Evolutionary conservation across 148 eudicot species (phyloP).

Genomic region (Fagopyrum tataricum): DNA sequence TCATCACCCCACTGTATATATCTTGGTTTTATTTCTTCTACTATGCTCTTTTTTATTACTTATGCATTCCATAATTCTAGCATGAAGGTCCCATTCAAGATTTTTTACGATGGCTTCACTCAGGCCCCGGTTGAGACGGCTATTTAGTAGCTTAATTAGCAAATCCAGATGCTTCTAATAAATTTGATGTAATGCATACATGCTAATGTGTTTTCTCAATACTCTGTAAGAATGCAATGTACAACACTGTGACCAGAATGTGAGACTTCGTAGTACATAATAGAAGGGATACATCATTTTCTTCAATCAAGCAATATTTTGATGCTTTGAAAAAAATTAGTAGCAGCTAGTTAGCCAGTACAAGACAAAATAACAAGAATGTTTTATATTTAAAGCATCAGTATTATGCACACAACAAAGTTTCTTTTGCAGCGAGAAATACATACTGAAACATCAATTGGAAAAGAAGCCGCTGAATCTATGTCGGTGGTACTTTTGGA

Average conservation of each 20-base stretch:
- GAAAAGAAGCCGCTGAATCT: slow-evolving; percentile 56
- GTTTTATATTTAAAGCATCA: not conserved
- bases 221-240: not conserved
- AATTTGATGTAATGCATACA: no score
- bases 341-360: not conserved
- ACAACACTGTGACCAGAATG: not conserved
- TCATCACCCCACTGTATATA: not conserved
- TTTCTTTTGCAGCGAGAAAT: not conserved
- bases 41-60: not conserved
- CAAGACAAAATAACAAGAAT: not conserved
- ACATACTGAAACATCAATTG: slow-evolving; percentile 57
- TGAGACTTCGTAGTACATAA: not conserved
- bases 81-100: not conserved
- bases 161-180: not conserved
- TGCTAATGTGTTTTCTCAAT: not conserved
- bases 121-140: not conserved
- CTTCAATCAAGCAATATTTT: not conserved
- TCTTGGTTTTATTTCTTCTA: not conserved
- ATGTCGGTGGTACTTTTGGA: slow-evolving; percentile 55
- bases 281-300: not conserved
- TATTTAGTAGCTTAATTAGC: not conserved
- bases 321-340: not conserved
- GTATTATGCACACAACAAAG: not conserved
- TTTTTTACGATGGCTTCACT: no score
- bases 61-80: not conserved